Conservation (phyloP, 306 rosid genomes). For the Oemleria cerasiformis region DNA sequence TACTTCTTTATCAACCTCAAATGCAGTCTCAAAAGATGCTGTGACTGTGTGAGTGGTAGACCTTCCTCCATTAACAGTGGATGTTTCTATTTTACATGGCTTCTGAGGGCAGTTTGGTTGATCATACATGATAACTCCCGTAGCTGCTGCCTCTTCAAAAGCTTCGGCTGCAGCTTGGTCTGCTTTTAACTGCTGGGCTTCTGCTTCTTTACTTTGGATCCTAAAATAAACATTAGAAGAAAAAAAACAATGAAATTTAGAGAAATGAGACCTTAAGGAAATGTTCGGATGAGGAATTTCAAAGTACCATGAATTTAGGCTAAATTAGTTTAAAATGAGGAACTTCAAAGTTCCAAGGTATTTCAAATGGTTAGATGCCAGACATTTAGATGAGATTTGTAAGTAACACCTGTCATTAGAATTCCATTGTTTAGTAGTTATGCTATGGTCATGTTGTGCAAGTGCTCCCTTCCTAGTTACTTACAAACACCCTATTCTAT, state of each 20-base stretch:
- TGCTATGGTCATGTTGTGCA: too few relatives aligned
- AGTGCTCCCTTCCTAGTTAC: too few relatives aligned
- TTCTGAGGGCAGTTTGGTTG: slow-evolving; percentile 70
- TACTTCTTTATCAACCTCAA: slow-evolving; percentile 87
- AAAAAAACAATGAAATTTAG: background rate
- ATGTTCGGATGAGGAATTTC: too few relatives aligned
- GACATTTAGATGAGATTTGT: too few relatives aligned
- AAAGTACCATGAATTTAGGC: too few relatives aligned
- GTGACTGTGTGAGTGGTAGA: slow-evolving; percentile 67
- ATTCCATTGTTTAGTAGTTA: too few relatives aligned
- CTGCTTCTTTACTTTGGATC: slow-evolving; percentile 79
- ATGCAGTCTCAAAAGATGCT: slow-evolving; percentile 90
- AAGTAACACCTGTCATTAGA: too few relatives aligned
- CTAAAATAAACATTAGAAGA: slow-evolving; percentile 34
- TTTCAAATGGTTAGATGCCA: too few relatives aligned
- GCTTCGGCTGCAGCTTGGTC: slow-evolving; percentile 71
- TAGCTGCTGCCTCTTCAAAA: slow-evolving; percentile 73
- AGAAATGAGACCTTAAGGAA: slow-evolving; percentile 8
- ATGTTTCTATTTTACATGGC: slow-evolving; percentile 60
- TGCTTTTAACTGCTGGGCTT: slow-evolving; percentile 53
- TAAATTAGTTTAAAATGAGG: too few relatives aligned
- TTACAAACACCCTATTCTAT: too few relatives aligned
- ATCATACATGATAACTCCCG: slow-evolving; percentile 86
- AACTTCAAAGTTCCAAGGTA: too few relatives aligned
- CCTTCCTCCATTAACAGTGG: slow-evolving; percentile 48